Conservation (phyloP, 257 asterid genomes). For the Nemophila menziesii region DNA sequence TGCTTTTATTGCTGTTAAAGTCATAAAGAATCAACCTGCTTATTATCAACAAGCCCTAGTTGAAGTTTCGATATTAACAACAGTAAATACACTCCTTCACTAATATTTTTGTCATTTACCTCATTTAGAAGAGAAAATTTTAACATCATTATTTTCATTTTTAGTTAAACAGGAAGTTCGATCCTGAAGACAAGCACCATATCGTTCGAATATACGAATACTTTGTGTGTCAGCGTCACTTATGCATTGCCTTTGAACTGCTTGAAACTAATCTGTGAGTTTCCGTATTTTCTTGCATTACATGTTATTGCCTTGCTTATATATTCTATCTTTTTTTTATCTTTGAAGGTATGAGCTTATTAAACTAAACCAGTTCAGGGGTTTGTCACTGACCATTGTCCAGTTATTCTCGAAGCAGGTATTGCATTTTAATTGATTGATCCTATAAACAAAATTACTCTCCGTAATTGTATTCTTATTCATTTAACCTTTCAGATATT, state of each 20-base stretch:
- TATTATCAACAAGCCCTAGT: slow-evolving; percentile 97
- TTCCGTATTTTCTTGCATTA: slow-evolving; percentile 3
- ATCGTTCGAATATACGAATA: slow-evolving; percentile 94
- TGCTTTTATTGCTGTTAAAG: slow-evolving; percentile 81
- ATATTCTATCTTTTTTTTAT: slow-evolving; percentile 2
- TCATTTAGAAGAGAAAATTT: slow-evolving; percentile 1
- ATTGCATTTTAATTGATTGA: slow-evolving; percentile 16
- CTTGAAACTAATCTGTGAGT: slow-evolving; percentile 94
- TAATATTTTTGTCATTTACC: slow-evolving; percentile 15
- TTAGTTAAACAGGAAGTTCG: slow-evolving; percentile 89
- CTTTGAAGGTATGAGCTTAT: slow-evolving; percentile 90
- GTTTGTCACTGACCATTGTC: slow-evolving; percentile 83
- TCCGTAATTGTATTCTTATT: background rate
- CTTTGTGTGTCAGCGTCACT: slow-evolving; percentile 74
- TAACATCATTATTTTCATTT: slow-evolving; percentile 15
- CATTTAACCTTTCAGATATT: slow-evolving; percentile 41
- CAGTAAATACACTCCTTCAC: slow-evolving; percentile 37
- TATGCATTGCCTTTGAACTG: slow-evolving; percentile 93
- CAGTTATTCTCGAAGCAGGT: slow-evolving; percentile 98
- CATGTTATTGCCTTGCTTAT: background rate
- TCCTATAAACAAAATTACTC: background rate
- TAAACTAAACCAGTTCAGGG: slow-evolving; percentile 84
- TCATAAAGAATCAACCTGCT: slow-evolving; percentile 93
- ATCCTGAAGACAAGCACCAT: slow-evolving; percentile 99
- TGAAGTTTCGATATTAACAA: slow-evolving; percentile 88